Conservation (phyloP, 345 rosid species). For the Salix brachista region DNA sequence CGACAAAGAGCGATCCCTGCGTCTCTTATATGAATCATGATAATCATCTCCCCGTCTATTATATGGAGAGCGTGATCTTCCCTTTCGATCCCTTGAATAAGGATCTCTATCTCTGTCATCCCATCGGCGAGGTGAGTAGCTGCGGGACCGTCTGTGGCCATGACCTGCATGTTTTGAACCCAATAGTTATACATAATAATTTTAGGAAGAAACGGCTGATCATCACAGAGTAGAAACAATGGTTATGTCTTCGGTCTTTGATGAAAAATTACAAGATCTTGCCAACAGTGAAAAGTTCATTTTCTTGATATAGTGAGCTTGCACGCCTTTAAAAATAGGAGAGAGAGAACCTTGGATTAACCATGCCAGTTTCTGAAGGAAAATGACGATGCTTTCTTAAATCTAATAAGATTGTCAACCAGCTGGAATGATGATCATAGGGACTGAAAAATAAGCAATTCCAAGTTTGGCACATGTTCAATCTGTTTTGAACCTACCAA, state of each 20-base stretch:
- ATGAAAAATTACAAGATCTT: background rate
- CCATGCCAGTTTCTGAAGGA: background rate
- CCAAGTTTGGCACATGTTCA: no score
- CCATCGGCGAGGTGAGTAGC: constrained; percentile 47
- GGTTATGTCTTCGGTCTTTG: background rate
- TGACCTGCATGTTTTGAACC: constrained; percentile 26
- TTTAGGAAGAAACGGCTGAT: background rate
- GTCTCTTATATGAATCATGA: constrained; percentile 36
- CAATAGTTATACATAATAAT: background rate
- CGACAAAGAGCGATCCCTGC: constrained; percentile 32
- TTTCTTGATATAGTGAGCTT: background rate
- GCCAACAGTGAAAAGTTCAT: background rate
- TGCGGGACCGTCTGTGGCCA: constrained; percentile 42
- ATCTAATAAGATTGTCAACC: background rate
- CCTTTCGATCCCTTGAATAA: constrained; percentile 40
- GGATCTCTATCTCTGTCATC: constrained; percentile 33
- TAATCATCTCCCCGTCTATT: constrained; percentile 32
- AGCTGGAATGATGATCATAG: background rate
- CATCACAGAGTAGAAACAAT: background rate
- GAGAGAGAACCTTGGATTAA: background rate
- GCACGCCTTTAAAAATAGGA: background rate
- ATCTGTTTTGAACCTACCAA: background rate
- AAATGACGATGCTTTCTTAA: background rate
- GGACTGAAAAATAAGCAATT: background rate
- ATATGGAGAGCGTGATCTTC: constrained; percentile 48